Percentiles rank a stretch among this genome's conserved stretches.
phyloP scores from a whole-genome alignment of 371 early-diverging fungal species.

The Mortierella sp. region DNA sequence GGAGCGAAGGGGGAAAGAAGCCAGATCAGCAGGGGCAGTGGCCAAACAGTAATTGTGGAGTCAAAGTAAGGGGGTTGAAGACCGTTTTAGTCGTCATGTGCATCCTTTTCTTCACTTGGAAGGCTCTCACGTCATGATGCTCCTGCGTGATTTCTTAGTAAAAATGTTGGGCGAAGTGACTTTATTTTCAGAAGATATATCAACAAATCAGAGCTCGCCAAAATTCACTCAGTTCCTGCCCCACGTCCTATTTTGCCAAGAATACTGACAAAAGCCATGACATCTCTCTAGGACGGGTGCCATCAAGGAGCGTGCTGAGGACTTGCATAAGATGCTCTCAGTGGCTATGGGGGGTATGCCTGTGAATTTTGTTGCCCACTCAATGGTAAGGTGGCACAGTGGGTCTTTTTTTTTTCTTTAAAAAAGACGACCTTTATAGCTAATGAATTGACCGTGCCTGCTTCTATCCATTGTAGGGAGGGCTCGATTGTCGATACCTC shows the following conservation, averaged over 20 bases:
- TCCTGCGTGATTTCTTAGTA: too few species aligned
- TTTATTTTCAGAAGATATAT: too few species aligned
- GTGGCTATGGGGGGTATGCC: slow-evolving; percentile 63
- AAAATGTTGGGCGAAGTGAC: slow-evolving; percentile 24
- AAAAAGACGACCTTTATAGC: too few species aligned
- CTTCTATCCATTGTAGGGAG: slow-evolving; percentile 65
- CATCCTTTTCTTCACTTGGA: slow-evolving; percentile 13
- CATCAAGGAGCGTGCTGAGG: slow-evolving; percentile 82
- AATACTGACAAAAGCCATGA: not conserved
- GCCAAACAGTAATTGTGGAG: not conserved
- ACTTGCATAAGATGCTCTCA: slow-evolving; percentile 75
- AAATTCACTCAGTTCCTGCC: too few species aligned
- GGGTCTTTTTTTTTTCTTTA: slow-evolving; percentile 9
- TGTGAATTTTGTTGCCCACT: slow-evolving; percentile 90
- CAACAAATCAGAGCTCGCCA: too few species aligned
- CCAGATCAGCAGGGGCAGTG: slow-evolving; percentile 3
- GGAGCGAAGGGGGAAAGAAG: not conserved
- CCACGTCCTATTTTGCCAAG: too few species aligned
- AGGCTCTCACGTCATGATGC: too few species aligned
- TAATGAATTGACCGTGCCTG: too few species aligned
- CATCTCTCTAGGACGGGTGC: slow-evolving; percentile 69
- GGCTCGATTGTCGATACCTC: slow-evolving; percentile 88
- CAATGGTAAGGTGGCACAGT: slow-evolving; percentile 71
- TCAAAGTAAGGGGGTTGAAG: not conserved
- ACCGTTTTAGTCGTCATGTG: not conserved